Conservation (phyloP, 139 green algal species). For the Dunaliella primolecta region DNA sequence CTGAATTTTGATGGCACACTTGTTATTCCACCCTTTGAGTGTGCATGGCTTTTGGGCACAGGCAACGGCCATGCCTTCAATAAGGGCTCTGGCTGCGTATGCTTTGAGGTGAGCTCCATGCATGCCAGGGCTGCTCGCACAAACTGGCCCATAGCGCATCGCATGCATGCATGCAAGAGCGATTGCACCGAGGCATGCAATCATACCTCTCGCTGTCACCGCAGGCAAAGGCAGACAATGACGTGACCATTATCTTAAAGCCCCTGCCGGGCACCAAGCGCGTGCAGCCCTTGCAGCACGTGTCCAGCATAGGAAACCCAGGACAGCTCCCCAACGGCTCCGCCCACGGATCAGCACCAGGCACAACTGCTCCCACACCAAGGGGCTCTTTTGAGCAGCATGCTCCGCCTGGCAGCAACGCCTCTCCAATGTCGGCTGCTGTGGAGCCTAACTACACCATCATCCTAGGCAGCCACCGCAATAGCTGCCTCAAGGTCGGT, state of each 20-base stretch:
- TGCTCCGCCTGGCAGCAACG: not conserved
- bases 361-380: not conserved
- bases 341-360: constrained; percentile 7
- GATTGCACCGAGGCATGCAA: no score
- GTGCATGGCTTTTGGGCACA: constrained; percentile 67
- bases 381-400: not conserved
- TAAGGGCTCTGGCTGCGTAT: constrained; percentile 47
- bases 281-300: constrained; percentile 59
- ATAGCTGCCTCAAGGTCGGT: constrained; percentile 79
- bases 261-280: constrained; percentile 54
- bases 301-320: no score
- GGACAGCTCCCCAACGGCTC: not conserved
- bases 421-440: not conserved
- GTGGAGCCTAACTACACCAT: constrained; percentile 78
- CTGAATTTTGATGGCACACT: constrained; percentile 38
- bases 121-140: no score
- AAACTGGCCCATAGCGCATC: no score
- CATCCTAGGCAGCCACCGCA: constrained; percentile 83
- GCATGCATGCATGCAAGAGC: no score
- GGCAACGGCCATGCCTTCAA: constrained; percentile 48
- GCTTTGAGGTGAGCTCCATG: constrained; percentile 54
- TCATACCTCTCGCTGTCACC: no score
- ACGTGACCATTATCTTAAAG: constrained; percentile 80
- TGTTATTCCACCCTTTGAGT: constrained; percentile 80
- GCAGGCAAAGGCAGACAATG: constrained; percentile 64